Base-by-base conservation (phyloP, 768 basidiomycete species). In the Pleurotus tuoliensis region DNA sequence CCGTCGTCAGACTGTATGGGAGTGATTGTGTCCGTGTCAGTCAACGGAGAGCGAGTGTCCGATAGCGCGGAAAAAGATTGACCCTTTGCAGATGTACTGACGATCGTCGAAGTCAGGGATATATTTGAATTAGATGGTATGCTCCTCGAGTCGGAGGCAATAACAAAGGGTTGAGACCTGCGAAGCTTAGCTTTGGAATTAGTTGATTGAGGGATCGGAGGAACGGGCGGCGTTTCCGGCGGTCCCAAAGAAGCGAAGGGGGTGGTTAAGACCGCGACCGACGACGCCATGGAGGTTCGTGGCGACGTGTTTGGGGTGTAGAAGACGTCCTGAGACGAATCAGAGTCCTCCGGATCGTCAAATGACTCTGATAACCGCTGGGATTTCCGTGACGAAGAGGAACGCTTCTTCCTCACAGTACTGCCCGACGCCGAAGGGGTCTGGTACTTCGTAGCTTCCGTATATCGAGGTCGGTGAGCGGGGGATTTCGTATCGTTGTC, bases 281-380 rank as follows among this genome's bases (percentile, higher is more conserved):
- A 62, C 59, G 66, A 64, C 9, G 71, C 68, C 64, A 78, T 71
- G 5, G 82, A 82, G 3, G 76, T 71, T 34, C 78, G 72, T 15
- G 84, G 84, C 4, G 83, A 81, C 11, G 80, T 71, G 57, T 75
- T 71, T 15, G 86, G 84, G 1, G 86, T 89, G 66, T 83, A 89
- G 68, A 84, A 89, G 22, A 78, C 71, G 61, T 82, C 82, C 37
- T 71, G 69, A 58, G 75, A 76, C 13, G 64, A 59, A 59, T 79
- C 76, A 58, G 64, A 62, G 46, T 63, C 59, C 54, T 62, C 59
- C 47, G 54, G 40, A 43, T 59, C 57, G 58, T 60, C 48, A 47
- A 73, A 68, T 62, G 57, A 57, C 47, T 58, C 58, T 20, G 51
- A 38, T 11, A 53, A 24, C 59, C 45, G 56, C 40, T 56, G 46